Evolutionary conservation across 169 alveolate genomes (phyloP), one percentile per base, ranked within the genome.

Genomic region (Plasmodium sp.): DNA sequence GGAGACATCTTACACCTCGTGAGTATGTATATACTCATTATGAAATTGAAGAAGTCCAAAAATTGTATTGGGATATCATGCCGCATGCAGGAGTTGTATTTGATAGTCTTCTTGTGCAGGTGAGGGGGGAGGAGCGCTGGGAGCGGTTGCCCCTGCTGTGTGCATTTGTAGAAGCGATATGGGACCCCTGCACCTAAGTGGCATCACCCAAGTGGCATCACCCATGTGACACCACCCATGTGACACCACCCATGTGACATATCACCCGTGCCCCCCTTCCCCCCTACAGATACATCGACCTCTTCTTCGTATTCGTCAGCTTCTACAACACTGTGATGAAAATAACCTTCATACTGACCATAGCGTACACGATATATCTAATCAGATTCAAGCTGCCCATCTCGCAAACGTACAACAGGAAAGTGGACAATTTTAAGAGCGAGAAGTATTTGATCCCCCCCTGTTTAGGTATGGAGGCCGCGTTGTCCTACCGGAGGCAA

Each of bases 61-160:
- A 98, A 97, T 93, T 99, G 99, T 92, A 96, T 98, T 96, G 99
- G 99, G 2, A 97, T 99, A 62, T 98, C 99, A 18, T 97, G 99
- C 86, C 97, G 98, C 94, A 99, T 99, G 98, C 99, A 98, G 95
- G 99, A 99, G 96, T 96, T 99, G 93, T 99, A 98, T 91, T 95
- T 98, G 81, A 96, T 99, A 27, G 99, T 98, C 27, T 99, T 99
- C 94, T 93, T 97, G 56, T 84, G 98, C 88, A 96, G 99, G 92
- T 98, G 97, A 56, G 54, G 36, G 16, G 79, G 94, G n/a, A 3
- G 39, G 39, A 74, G 5, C 22, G 12, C 36, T 41, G 14, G 22
- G 62, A 51, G 22, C 62, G 22, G 22, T 48, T 48, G 58, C 58
- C 58, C n/a, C 58, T 2, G 16, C 0, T 51, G 62, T 51, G 16